Evolutionary conservation across 345 rosid species (phyloP).

Genomic region (Eucalyptus tenuipes): DNA sequence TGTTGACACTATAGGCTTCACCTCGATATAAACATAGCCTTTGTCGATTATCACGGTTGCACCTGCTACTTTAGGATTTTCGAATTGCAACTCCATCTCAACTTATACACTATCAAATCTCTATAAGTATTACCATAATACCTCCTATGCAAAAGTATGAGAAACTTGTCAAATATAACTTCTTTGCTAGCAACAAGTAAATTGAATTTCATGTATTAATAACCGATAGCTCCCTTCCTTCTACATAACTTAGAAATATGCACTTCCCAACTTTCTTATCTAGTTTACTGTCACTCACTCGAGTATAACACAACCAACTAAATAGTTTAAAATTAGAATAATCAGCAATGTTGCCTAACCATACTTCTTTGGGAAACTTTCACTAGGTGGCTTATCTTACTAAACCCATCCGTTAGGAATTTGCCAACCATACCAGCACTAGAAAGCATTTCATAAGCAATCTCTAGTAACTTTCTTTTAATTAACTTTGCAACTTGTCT

Average conservation of each 20-base stretch:
- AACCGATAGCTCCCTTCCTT: neutral
- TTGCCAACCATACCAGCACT: neutral
- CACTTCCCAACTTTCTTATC: neutral
- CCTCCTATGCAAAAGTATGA: neutral
- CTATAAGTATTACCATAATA: neutral
- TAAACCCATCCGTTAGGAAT: neutral
- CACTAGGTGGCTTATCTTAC: neutral
- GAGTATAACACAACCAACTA: neutral
- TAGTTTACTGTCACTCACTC: neutral
- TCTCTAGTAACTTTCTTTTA: neutral
- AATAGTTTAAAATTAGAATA: too few species aligned
- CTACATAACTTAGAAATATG: neutral
- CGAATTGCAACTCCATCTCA: neutral
- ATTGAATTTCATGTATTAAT: neutral
- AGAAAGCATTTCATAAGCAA: neutral
- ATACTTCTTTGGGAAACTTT: neutral
- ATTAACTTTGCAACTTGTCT: neutral
- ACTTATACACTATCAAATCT: neutral
- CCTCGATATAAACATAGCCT: neutral
- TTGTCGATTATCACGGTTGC: neutral
- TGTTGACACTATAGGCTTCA: neutral
- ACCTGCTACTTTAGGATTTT: neutral
- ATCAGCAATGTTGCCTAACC: neutral
- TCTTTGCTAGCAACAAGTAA: neutral
- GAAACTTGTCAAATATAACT: neutral